Percentiles rank a stretch among this genome's conserved stretches.
Evolutionary conservation across 1,139 yeast genomes (phyloP).

Genomic region (Geotrichum citri-aurantii): DNA sequence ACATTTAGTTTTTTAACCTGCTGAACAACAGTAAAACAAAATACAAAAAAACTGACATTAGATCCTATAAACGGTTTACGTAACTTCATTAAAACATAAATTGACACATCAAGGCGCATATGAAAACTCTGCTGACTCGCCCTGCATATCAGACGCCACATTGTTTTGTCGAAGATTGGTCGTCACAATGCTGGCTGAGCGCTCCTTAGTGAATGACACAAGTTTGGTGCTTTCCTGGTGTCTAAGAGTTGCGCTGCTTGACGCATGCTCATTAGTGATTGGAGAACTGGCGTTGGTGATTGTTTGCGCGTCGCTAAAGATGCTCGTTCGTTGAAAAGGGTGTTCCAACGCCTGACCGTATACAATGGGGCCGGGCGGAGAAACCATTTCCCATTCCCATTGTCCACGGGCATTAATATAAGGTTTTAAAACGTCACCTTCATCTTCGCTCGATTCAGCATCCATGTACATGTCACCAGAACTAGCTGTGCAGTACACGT

Average conservation of each 20-base stretch:
- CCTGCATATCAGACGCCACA: not conserved
- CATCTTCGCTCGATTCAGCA: slow-evolving; percentile 21
- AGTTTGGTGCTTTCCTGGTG: slow-evolving; percentile 7
- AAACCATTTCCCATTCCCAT: slow-evolving; percentile 31
- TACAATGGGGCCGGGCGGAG: slow-evolving; percentile 2
- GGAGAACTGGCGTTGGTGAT: slow-evolving; percentile 1
- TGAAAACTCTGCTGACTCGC: not conserved
- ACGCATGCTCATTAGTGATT: not conserved
- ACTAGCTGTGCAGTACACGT: slow-evolving; percentile 25
- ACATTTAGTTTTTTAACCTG: too few relatives aligned
- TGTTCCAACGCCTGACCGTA: slow-evolving; percentile 17
- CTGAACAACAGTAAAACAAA: too few relatives aligned
- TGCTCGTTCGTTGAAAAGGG: slow-evolving; percentile 7
- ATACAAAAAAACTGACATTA: not conserved
- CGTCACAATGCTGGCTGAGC: slow-evolving; percentile 1
- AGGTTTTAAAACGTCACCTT: slow-evolving; percentile 28
- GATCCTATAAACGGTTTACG: not conserved
- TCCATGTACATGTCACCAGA: slow-evolving; percentile 23
- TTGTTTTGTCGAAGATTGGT: not conserved
- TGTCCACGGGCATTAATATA: slow-evolving; percentile 34
- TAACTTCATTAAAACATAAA: not conserved
- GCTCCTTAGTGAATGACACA: slow-evolving; percentile 9
- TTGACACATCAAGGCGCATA: not conserved
- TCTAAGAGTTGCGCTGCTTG: not conserved
- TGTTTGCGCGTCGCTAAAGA: slow-evolving; percentile 12